Conservation (phyloP, 1,284 basidiomycete genomes). For the Pisolithus thermaeus region DNA sequence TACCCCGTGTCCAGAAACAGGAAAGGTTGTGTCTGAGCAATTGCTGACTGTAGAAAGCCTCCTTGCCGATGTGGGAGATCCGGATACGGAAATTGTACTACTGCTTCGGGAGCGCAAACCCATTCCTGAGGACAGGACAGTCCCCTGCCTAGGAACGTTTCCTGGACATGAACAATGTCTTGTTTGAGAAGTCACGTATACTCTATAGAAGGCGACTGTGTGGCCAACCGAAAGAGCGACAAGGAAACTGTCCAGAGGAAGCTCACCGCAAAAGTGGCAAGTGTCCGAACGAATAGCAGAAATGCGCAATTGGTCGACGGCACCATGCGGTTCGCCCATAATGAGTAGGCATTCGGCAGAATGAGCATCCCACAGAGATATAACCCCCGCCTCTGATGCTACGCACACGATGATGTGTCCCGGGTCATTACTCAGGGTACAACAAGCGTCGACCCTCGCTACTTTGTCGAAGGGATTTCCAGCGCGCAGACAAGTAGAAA, state of each 20-base stretch:
- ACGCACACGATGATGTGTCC: constrained; percentile 51
- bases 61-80: constrained; percentile 44
- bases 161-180: constrained; percentile 62
- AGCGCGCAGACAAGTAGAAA: constrained; percentile 46
- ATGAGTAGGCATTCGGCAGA: constrained; percentile 56
- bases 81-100: constrained; percentile 43
- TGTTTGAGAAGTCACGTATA: constrained; percentile 51
- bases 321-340: constrained; percentile 53
- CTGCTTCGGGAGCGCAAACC: constrained; percentile 55
- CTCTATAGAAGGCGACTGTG: constrained; percentile 54
- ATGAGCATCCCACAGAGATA: constrained; percentile 65
- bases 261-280: constrained; percentile 65
- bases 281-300: constrained; percentile 43
- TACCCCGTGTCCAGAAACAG: constrained; percentile 71
- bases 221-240: constrained; percentile 59
- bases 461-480: constrained; percentile 54
- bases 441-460: constrained; percentile 46
- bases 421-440: constrained; percentile 43
- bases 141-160: constrained; percentile 38
- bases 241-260: constrained; percentile 56
- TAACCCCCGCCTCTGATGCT: constrained; percentile 58
- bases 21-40: constrained; percentile 51
- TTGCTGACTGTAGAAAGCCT: constrained; percentile 33
- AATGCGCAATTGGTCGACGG: constrained; percentile 48
- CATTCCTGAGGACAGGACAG: constrained; percentile 38